Percentiles rank a stretch among this genome's conserved stretches.
These are phyloP conservation scores for Thuidium tamariscinum DNA, from an alignment of 225 moss, liverwort and hornwort species.

Conservation along the genomic window DNA sequence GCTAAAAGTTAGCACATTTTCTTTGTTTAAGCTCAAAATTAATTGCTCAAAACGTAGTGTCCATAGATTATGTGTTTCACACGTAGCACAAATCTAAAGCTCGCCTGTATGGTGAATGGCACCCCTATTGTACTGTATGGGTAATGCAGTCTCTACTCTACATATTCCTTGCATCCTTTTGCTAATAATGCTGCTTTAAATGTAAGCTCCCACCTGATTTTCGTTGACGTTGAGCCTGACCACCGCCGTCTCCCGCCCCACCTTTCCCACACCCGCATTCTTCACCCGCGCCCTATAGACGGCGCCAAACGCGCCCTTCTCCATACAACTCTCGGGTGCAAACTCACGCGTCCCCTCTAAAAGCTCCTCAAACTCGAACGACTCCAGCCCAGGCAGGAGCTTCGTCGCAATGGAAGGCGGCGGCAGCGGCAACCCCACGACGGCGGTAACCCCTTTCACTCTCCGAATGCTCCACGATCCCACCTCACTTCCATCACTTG, in stretches of 20 bases:
- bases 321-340: slow-evolving; percentile 23
- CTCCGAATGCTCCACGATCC: slow-evolving; percentile 30
- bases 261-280: not conserved
- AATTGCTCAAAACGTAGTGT: not conserved
- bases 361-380: slow-evolving; percentile 16
- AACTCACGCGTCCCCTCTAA: slow-evolving; percentile 3
- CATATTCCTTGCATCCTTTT: not conserved
- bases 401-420: slow-evolving; percentile 20
- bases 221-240: slow-evolving; percentile 11
- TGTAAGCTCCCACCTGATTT: slow-evolving; percentile 6
- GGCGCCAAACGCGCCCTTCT: slow-evolving; percentile 24
- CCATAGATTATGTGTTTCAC: too few relatives aligned
- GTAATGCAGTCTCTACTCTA: not conserved
- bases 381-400: slow-evolving; percentile 21
- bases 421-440: slow-evolving; percentile 20
- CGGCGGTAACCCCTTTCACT: not conserved
- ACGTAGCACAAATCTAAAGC: not conserved
- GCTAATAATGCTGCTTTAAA: not conserved
- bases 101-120: not conserved
- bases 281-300: slow-evolving; percentile 17
- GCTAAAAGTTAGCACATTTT: not conserved
- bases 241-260: slow-evolving; percentile 10
- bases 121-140: not conserved
- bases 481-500: not conserved
- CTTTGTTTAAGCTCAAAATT: not conserved